Conservation (phyloP, 805 yeast species). For the Ogataea kodamae region DNA sequence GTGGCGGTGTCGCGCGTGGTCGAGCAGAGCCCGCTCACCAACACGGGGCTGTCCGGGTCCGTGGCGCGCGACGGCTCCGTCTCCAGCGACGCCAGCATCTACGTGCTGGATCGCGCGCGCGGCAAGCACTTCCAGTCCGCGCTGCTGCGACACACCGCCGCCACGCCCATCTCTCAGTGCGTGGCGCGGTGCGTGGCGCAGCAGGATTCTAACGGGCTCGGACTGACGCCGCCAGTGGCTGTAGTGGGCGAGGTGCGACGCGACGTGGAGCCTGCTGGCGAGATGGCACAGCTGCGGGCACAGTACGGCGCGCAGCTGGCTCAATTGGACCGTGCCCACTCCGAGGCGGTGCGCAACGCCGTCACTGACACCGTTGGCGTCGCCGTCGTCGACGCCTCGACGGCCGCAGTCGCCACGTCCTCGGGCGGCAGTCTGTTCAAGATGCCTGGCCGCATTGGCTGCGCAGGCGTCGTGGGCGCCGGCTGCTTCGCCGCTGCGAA, state of each 20-base stretch:
- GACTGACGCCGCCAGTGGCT: constrained; percentile 35
- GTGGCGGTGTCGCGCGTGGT: constrained; percentile 11
- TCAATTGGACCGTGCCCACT: constrained; percentile 1
- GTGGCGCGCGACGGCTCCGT: constrained; percentile 39
- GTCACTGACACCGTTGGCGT: constrained; percentile 48
- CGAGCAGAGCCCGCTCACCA: constrained; percentile 41
- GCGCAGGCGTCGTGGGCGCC: constrained; percentile 50
- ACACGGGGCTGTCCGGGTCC: constrained; percentile 49
- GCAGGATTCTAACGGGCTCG: constrained; percentile 13
- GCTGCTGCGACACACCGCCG: constrained; percentile 13
- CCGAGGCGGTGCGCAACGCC: constrained; percentile 1
- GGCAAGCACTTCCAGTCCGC: constrained; percentile 19
- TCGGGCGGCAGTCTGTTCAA: constrained; percentile 56
- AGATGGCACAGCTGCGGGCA: constrained; percentile 13
- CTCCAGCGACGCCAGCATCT: constrained; percentile 42
- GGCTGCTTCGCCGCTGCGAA: constrained; percentile 32
- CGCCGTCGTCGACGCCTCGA: constrained; percentile 18
- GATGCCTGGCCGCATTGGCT: constrained; percentile 48
- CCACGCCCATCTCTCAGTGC: constrained; percentile 35
- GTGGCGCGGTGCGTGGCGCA: constrained; percentile 24
- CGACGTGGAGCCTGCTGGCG: constrained; percentile 7
- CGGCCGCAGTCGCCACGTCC: constrained; percentile 35
- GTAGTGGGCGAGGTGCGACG: constrained; percentile 14
- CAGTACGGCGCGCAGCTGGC: constrained; percentile 7
- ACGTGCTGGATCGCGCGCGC: constrained; percentile 20